Base-by-base conservation (phyloP, 768 basidiomycete genomes). In the Pleurotus pulmonarius region DNA sequence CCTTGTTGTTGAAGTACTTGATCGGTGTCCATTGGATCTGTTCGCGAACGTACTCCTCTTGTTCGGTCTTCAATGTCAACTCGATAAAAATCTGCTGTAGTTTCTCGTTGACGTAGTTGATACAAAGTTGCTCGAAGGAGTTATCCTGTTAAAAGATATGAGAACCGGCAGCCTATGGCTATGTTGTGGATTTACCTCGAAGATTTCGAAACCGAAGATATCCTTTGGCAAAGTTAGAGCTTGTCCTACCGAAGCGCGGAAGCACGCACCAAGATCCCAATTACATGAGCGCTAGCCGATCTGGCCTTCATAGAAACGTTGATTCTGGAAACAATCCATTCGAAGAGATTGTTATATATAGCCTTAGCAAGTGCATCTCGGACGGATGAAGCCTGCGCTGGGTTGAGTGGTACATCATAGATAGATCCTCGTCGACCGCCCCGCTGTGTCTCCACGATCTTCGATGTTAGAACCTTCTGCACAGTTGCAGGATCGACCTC, bases 31-130 rank as follows among this genome's bases (percentile, higher is more conserved):
- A 99, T 71, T 98, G 92, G 75, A 99, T 99, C 71, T 96, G 89
- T 72, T 99, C 97, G 56, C 92, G 83, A 25, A 98, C 94, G 66
- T 99, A 99, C 73, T 99, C 97, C 69, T 99, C 97, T 70, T 99
- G 97, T 68, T 99, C 97, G 15, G 96, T 94, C 79, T 99, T 99
- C 67, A 99, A 79, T 0, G 97, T 99, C 49, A 99, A 80, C 70
- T 99, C 95, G 65, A 99, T 99, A 75, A 99, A 99, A 66, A 98
- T 99, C 68, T 96, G 96, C 65, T 99, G 96, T 22, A 99, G 82
- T 73, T 99, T 99, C 74, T 99, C 97, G 79, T 99, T 99, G 75
- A 98, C 97, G 65, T 99, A 99, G 77, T 99, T 99, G 81, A 99
- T 99, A 76, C 97, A 99, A 16, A 99, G 85, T 71, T 99, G 94